phyloP scores from a whole-genome alignment of 106 monocot species.

The Phalaenopsis equestris region DNA sequence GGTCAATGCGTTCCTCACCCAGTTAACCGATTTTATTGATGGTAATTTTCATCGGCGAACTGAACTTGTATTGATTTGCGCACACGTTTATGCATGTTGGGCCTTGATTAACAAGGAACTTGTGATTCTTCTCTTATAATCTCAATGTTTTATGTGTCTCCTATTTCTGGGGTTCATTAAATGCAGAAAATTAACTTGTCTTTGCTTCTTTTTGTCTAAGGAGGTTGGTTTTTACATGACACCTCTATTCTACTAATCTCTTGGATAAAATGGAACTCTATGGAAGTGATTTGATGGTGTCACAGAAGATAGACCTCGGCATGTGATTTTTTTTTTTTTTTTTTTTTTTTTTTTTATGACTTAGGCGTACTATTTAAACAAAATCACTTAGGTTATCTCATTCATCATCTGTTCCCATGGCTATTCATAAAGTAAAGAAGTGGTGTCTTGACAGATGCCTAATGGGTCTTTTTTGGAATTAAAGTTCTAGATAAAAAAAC shows the following conservation, averaged over 20 bases:
- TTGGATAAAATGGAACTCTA: background rate
- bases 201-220: background rate
- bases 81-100: background rate
- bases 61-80: background rate
- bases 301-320: background rate
- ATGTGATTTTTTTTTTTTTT: background rate
- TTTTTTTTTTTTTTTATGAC: background rate
- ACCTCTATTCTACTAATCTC: background rate
- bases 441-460: background rate
- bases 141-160: background rate
- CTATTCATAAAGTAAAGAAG: background rate
- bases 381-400: background rate
- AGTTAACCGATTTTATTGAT: slow-evolving; percentile 81
- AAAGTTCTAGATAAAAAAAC: background rate
- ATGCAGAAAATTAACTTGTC: background rate
- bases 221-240: background rate
- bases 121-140: background rate
- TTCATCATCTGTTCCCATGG: background rate
- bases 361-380: background rate
- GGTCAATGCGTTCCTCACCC: slow-evolving; percentile 78
- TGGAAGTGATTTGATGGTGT: background rate
- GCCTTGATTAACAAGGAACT: background rate
- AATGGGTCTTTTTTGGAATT: background rate
- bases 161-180: too few relatives aligned
- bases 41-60: slow-evolving; percentile 28